Base-by-base conservation (phyloP, 2,329 filamentous ascomycete species). In the Fusarium nisikadoi region DNA sequence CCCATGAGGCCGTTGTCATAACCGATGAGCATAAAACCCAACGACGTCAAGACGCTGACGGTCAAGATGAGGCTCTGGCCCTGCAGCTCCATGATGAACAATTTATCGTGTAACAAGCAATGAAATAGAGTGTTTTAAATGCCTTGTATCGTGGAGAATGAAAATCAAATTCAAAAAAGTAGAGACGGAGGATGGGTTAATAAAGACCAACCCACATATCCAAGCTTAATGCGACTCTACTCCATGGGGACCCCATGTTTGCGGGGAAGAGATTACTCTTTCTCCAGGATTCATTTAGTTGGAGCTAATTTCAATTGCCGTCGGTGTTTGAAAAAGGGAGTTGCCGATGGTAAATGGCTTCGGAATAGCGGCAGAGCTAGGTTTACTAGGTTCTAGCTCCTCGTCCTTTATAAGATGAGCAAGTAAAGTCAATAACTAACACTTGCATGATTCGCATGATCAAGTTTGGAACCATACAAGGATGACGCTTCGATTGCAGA, bases 11-110 rank as follows among this genome's bases (percentile, higher is more conserved):
- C 84, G 79, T 85, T 85, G 65, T 85, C 84, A 65, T 80, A 85
- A 25, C 85, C 85, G 45, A 86, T 86, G 39, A 86, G 79, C 72
- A 86, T 79, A 64, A 86, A 86, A 0, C 84, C 83, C 42, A 86
- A 68, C 35, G 82, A 86, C 0, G 84, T 84, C 68, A 86, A 73
- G 12, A 80, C 74, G 27, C 83, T 84, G 62, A 86, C 83, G 23
- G 83, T 80, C 27, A 80, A 71, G 27, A 86, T 77, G 27, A 86
- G 80, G 19, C 78, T 72, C 38, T 79, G 80, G 39, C 83, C 83
- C 20, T 74, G 68, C 35, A 74, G 52, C 62, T 74, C 71, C 57
- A 68, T 68, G 35, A 29, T 33, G 14, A 42, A 20, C 23, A 31
- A 39, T 17, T 53, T 10, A n/a, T n/a, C 19, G 33, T 5, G 9